Base-by-base conservation (phyloP, 345 rosid genomes). In the Euphorbia peplus region DNA sequence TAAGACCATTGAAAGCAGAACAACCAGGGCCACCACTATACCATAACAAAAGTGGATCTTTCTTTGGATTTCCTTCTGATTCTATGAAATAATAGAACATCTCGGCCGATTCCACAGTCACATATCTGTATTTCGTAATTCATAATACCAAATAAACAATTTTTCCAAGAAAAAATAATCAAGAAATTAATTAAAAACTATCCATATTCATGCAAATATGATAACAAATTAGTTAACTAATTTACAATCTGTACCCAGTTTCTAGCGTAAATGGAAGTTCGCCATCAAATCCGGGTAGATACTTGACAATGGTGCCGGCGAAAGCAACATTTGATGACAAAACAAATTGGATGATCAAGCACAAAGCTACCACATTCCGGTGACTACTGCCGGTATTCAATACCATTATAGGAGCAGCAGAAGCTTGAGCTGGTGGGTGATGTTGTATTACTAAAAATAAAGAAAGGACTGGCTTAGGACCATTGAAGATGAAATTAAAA, bases 11-110 rank as follows among this genome's bases (percentile, higher is more conserved):
- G 82, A 81, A 81, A 12, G 74, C 82, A 37, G 84, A 81, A 72
- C 84, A 81, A 1, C 80, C 84, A 22, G 84, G 84, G 16, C 80
- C 82, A 3, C 82, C 84, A 4, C 80, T 73, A 60, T 75, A 69
- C 84, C 84, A 81, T n/a, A 81, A 64, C 78, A 81, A 39, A 28
- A 78, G 73, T 15, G 84, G 82, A 25, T 81, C 82, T 1, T 4
- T 8, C 11, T 21, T 22, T 4, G 84, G 80, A 63, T 64, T 66
- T 37, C 82, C 65, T 73, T 81, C 78, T 15, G 84, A 81, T 65
- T 81, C 78, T 2, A 78, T 28, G 75, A 75, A 81, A 77, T 75
- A 77, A 69, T 81, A 81, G 37, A 81, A 81, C 25, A 25, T 3
- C 0, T 78, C 84, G 6, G 63, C 75, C 73, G 9, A 75, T 72